These are phyloP conservation scores for Acer saccharum DNA, from an alignment of 345 rosid genomes.

Conservation along the genomic window DNA sequence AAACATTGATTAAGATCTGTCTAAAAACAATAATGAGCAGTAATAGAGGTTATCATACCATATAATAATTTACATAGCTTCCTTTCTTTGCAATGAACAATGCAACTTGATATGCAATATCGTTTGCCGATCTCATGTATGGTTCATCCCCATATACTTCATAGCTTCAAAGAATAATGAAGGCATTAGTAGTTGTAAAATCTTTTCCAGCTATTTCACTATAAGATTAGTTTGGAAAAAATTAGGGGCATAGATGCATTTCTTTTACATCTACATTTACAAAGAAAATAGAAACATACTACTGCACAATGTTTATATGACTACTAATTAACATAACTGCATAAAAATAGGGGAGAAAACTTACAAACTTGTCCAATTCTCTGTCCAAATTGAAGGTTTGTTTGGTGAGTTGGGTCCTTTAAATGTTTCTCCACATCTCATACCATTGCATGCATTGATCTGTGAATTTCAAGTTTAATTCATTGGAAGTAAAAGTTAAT, in stretches of 20 bases:
- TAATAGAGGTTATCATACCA: conserved; percentile 43
- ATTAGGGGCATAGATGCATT: background rate
- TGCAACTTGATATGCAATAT: conserved; percentile 71
- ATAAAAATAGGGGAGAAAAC: conserved; percentile 18
- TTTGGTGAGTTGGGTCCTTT: conserved; percentile 62
- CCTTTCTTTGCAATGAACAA: conserved; percentile 69
- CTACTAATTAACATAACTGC: background rate
- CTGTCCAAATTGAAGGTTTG: conserved; percentile 80
- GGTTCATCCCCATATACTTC: conserved; percentile 65
- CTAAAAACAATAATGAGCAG: background rate
- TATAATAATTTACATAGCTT: conserved; percentile 78
- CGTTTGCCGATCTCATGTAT: conserved; percentile 49
- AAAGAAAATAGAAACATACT: background rate
- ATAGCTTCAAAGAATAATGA: conserved; percentile 29
- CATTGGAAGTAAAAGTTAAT: background rate
- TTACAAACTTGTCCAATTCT: conserved; percentile 76
- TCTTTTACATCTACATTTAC: background rate
- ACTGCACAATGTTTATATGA: background rate
- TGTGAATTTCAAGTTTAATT: conserved; percentile 18
- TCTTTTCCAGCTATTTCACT: background rate
- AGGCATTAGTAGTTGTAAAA: background rate
- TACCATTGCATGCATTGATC: conserved; percentile 86
- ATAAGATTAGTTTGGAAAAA: background rate
- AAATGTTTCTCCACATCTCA: conserved; percentile 68
- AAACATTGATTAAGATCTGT: background rate